Evolutionary conservation across 2,329 filamentous ascomycete genomes (phyloP), one percentile per base, ranked within the genome.

Genomic region (Cordyceps cicadae): DNA sequence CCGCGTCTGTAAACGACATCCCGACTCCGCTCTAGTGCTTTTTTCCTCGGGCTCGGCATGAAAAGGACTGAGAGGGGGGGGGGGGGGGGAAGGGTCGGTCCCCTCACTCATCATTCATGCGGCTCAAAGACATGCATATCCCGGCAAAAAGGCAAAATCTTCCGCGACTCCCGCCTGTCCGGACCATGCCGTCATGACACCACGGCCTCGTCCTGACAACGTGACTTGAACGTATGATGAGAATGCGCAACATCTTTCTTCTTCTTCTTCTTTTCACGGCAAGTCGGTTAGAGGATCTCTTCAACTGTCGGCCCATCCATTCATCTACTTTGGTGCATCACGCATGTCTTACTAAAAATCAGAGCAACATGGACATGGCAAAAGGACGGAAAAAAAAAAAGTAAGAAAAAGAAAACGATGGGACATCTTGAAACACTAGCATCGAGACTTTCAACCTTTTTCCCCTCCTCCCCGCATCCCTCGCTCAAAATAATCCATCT

Each of bases 391-490:
- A 34, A 43, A 43, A 43, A n/a, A 43, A 8, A n/a, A n/a, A n/a
- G n/a, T n/a, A n/a, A n/a, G 15, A 6, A 34, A 43, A 43, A 43
- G 8, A 43, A 8, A 37, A 2, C 14, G 34, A 37, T 11, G 12
- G 15, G 24, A 19, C 26, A 43, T 45, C 39, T 34, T 59, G 56
- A 59, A 59, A 59, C 56, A 59, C 48, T 59, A 59, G 56, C 56
- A 59, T 51, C 56, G n/a, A 59, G 24, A 17, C 52, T 59, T 46
- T 58, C 15, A 24, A 57, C 54, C 50, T 50, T 57, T 21, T 3
- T 29, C 7, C 12, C 34, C 12, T 37, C 12, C 34, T 37, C 34
- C 12, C 5, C 5, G 29, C 24, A 24, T 24, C 5, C 29, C 34
- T 46, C 53, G 32, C 34, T 17, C 55, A 17, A 21, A 26, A 21